These are phyloP conservation scores for Kuraishia ogatae DNA, from an alignment of 805 yeast species.

Conservation along the genomic window DNA sequence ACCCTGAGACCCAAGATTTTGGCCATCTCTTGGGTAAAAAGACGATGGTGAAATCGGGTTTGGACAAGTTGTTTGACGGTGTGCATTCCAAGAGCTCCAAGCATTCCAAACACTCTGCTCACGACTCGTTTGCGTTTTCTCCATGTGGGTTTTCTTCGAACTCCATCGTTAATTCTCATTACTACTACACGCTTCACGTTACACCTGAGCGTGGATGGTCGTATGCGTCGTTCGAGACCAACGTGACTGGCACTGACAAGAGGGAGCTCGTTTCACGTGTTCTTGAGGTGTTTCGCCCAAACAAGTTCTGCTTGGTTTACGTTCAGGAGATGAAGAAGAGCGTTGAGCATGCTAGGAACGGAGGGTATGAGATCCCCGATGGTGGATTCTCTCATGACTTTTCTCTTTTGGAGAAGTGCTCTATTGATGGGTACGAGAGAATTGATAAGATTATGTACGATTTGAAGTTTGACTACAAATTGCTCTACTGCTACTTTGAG, in stretches of 20 bases:
- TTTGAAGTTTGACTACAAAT: slow-evolving; percentile 56
- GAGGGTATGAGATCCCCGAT: not conserved
- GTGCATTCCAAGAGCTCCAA: slow-evolving; percentile 7
- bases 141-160: slow-evolving; percentile 97
- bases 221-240: slow-evolving; percentile 92
- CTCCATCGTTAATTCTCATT: slow-evolving; percentile 53
- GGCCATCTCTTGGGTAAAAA: slow-evolving; percentile 77
- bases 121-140: slow-evolving; percentile 83
- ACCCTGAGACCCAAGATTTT: slow-evolving; percentile 46
- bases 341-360: not conserved
- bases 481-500: slow-evolving; percentile 64
- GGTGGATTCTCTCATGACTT: slow-evolving; percentile 19
- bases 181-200: slow-evolving; percentile 75
- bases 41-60: slow-evolving; percentile 53
- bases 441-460: slow-evolving; percentile 68
- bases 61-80: slow-evolving; percentile 46
- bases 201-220: slow-evolving; percentile 95
- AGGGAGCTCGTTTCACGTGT: slow-evolving; percentile 51
- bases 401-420: slow-evolving; percentile 21
- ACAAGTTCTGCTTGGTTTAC: slow-evolving; percentile 48
- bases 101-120: slow-evolving; percentile 27
- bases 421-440: slow-evolving; percentile 43
- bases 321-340: slow-evolving; percentile 13
- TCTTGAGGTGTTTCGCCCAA: slow-evolving; percentile 61
- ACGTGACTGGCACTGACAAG: slow-evolving; percentile 42